Conservation (phyloP, 805 yeast species). For the Nakazawaea wyomingensis region DNA sequence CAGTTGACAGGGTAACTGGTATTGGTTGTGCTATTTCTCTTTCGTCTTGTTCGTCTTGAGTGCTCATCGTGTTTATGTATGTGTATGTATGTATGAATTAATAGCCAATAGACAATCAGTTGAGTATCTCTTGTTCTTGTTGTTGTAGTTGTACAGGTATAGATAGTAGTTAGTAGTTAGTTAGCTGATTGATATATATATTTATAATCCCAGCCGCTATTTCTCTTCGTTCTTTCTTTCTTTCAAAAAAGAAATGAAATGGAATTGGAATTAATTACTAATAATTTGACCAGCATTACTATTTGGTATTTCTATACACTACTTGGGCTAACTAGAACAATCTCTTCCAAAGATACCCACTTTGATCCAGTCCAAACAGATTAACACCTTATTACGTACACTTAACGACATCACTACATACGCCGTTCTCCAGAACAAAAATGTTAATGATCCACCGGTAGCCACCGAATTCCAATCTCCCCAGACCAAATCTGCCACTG, state of each 20-base stretch:
- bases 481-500: conserved; percentile 85
- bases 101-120: no score
- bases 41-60: not conserved
- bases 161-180: no score
- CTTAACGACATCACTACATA: conserved; percentile 90
- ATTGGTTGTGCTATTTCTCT: not conserved
- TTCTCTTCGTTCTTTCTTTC: no score
- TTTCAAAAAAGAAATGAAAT: no score
- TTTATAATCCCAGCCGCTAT: no score
- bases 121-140: no score
- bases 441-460: conserved; percentile 81
- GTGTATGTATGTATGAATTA: not conserved
- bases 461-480: conserved; percentile 76
- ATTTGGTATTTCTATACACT: no score
- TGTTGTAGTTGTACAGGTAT: no score
- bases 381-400: conserved; percentile 81
- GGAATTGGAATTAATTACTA: no score
- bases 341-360: conserved; percentile 89
- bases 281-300: no score
- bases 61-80: not conserved
- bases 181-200: no score
- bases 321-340: no score
- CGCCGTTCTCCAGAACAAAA: conserved; percentile 92
- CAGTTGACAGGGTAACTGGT: not conserved
- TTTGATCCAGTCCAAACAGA: conserved; percentile 85